A percentile compares a stretch with the other conserved stretches of the same genome.
phyloP scores from a whole-genome alignment of 2,329 filamentous ascomycete species.

The Coniochaeta hoffmannii region DNA sequence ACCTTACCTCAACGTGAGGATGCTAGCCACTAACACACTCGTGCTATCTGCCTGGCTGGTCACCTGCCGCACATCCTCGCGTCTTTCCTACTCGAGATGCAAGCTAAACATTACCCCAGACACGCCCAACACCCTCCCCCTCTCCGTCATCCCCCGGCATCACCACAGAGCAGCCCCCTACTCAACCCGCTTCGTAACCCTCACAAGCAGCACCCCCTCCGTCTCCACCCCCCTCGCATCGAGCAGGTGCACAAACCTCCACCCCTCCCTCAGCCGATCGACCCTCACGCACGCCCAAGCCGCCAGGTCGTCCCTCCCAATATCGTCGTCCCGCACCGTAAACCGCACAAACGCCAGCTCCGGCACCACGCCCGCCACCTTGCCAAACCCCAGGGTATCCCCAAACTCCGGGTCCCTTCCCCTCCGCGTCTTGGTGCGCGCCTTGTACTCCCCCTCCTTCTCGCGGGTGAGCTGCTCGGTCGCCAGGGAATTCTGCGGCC shows the following conservation, averaged over 20 bases:
- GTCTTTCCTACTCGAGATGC: too few relatives aligned
- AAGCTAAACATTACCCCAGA: too few relatives aligned
- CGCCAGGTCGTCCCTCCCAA: slow-evolving; percentile 68
- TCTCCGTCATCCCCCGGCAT: too few relatives aligned
- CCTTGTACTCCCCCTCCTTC: slow-evolving; percentile 48
- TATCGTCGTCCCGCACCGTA: slow-evolving; percentile 81
- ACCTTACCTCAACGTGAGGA: too few relatives aligned
- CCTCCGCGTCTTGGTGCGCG: slow-evolving; percentile 45
- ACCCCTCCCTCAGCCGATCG: slow-evolving; percentile 69
- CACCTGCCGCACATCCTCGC: too few relatives aligned
- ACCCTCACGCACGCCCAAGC: slow-evolving; percentile 87
- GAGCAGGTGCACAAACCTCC: slow-evolving; percentile 69
- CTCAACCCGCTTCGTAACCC: slow-evolving; percentile 52
- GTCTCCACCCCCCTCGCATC: slow-evolving; percentile 60
- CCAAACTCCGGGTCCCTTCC: slow-evolving; percentile 58
- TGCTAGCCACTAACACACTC: too few relatives aligned
- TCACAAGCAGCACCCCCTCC: slow-evolving; percentile 65
- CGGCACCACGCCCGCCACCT: slow-evolving; percentile 51
- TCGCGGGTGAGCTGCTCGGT: slow-evolving; percentile 41
- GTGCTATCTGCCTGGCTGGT: too few relatives aligned
- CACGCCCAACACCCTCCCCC: too few relatives aligned
- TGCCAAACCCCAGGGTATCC: slow-evolving; percentile 50
- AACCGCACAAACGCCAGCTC: slow-evolving; percentile 71
- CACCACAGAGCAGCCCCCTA: not conserved
- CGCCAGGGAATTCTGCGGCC: too few relatives aligned